Conservation (phyloP, 208 protist genomes). For the Tritrichomonas musculus region DNA sequence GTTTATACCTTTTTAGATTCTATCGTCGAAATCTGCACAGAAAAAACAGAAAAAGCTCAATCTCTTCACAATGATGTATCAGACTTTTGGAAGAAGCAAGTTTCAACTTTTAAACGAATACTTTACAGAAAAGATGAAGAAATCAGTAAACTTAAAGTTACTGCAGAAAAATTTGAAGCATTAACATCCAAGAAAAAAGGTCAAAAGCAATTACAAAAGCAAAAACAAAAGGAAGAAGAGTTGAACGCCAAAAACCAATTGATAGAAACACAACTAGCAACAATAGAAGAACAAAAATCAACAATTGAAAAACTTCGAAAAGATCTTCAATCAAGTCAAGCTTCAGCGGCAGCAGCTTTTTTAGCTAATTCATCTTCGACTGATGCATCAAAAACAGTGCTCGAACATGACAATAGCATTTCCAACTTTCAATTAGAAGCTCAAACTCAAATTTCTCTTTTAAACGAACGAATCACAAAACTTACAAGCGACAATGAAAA, state of each 20-base stretch:
- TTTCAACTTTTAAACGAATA: background rate
- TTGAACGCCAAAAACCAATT: background rate
- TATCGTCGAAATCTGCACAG: background rate
- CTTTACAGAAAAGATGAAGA: background rate
- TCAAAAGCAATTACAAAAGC: background rate
- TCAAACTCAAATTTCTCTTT: background rate
- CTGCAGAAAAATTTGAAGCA: background rate
- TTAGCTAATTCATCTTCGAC: no score
- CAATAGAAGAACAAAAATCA: background rate
- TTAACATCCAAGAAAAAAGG: background rate
- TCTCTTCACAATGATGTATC: background rate
- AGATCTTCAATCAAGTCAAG: background rate
- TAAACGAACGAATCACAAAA: background rate
- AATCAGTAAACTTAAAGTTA: background rate
- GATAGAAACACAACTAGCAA: background rate
- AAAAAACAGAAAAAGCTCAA: background rate
- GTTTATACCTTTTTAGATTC: background rate
- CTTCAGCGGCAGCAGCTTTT: background rate
- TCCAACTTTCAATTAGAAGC: background rate
- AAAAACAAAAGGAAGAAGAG: background rate
- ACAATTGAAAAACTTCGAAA: background rate
- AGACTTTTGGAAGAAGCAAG: background rate
- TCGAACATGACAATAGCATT: background rate
- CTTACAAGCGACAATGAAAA: background rate
- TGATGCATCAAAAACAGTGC: background rate